Conservation (phyloP, 257 asterid genomes). For the Jacaranda copaia region DNA sequence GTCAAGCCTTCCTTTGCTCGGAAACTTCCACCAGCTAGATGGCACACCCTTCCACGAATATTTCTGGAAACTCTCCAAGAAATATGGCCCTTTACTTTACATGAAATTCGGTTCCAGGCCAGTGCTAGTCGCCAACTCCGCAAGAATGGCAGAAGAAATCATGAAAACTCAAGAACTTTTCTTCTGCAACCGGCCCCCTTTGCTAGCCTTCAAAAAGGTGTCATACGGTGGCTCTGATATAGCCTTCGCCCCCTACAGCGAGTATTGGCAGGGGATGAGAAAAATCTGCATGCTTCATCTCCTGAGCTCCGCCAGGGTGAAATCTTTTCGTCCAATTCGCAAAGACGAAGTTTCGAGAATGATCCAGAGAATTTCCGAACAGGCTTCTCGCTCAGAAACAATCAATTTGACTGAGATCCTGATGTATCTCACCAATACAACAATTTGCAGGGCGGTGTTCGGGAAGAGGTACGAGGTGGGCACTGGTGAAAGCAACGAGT, state of each 20-base stretch:
- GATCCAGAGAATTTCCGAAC: not conserved
- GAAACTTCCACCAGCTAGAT: constrained; percentile 37
- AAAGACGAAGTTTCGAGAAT: constrained; percentile 31
- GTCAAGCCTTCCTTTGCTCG: constrained; percentile 32
- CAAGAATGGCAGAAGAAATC: constrained; percentile 38
- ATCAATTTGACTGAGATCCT: constrained; percentile 18
- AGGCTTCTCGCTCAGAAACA: not conserved
- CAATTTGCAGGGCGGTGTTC: constrained; percentile 30
- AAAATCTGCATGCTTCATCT: constrained; percentile 36
- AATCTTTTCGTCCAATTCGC: constrained; percentile 21
- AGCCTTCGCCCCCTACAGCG: constrained; percentile 40
- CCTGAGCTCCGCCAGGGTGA: constrained; percentile 32
- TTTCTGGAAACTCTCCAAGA: constrained; percentile 36
- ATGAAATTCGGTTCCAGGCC: constrained; percentile 39
- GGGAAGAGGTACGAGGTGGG: constrained; percentile 36
- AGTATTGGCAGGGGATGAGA: constrained; percentile 39
- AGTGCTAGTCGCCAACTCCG: constrained; percentile 35
- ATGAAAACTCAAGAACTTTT: constrained; percentile 31
- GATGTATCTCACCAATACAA: constrained; percentile 24
- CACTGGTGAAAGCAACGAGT: constrained; percentile 13
- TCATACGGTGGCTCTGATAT: constrained; percentile 36
- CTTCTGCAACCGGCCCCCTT: constrained; percentile 35
- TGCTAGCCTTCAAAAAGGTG: constrained; percentile 14
- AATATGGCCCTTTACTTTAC: constrained; percentile 42
- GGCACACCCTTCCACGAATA: constrained; percentile 18